Evolutionary conservation across 495 filamentous ascomycete genomes (phyloP), one percentile per base, ranked within the genome.

Genomic region (Lasiosphaeria miniovina): DNA sequence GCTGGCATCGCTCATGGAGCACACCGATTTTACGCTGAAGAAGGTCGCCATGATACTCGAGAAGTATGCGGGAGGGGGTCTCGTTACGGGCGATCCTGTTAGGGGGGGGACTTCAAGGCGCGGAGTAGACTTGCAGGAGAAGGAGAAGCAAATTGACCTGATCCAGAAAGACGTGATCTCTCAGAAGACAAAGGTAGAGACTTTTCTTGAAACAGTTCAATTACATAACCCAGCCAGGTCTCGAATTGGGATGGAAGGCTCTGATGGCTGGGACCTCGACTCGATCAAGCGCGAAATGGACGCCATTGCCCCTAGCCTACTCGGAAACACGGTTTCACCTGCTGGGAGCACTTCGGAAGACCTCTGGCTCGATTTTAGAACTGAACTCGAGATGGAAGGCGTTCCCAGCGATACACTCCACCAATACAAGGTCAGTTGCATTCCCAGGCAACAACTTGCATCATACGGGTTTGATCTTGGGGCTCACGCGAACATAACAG

Each of bases 281-380:
- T 61, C 53, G 33, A 77, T 81, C 62, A 77, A 75, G 63, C 73
- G 77, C 63, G 80, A 82, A 64, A 75, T 84, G 17, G 80, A 84
- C 61, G 68, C 59, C 24, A 77, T 83, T 57, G 80, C 81, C 6
- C 71, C 74, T 15, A 70, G 74, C 10, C 64, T 84, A 36, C 76
- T 75, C 33, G 70, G 69, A 15, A 73, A 72, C 15, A 72, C 68
- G 15, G 68, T 7, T 8, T 65, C 67, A 6, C 67, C 75, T n/a
- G 57, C 75, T 36, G 71, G 65, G 3, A 73, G 74, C 11, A 65
- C 66, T 6, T 73, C 78, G 54, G 81, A 78, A 32, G 77, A 77
- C 17, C 71, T 81, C 4, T 85, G 83, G 82, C 76, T 74, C 51
- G 71, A 76, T 54, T 83, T 86, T 63, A 71, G 75, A 52, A 62